A percentile compares a stretch with the other conserved stretches of the same genome.
These are phyloP conservation scores for Blastobotrys mokoenaii DNA, from an alignment of 805 yeast species.

Conservation along the genomic window DNA sequence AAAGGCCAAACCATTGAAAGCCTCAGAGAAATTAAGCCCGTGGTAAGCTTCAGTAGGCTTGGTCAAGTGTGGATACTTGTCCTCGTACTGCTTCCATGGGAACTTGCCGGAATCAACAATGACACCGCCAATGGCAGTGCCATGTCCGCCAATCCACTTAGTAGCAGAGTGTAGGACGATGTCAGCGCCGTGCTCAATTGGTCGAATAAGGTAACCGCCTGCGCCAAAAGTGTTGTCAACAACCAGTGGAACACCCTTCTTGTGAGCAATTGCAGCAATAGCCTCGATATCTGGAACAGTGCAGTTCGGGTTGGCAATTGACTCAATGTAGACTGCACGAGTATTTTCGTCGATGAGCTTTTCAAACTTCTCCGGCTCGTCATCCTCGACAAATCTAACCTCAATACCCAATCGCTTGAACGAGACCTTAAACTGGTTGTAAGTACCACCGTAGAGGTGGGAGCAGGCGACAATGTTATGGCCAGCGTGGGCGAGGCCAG, in stretches of 20 bases:
- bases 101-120: slow-evolving; percentile 86
- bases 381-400: slow-evolving; percentile 78
- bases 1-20: slow-evolving; percentile 72
- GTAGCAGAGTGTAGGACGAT: slow-evolving; percentile 92
- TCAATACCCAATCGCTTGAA: slow-evolving; percentile 85
- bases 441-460: slow-evolving; percentile 90
- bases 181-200: slow-evolving; percentile 85
- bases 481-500: slow-evolving; percentile 78
- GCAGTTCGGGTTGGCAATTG: slow-evolving; percentile 89
- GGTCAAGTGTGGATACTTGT: slow-evolving; percentile 85
- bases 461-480: slow-evolving; percentile 86
- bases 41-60: slow-evolving; percentile 92
- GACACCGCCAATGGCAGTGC: slow-evolving; percentile 89
- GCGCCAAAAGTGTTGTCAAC: slow-evolving; percentile 97
- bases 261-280: slow-evolving; percentile 69
- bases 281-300: slow-evolving; percentile 86
- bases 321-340: slow-evolving; percentile 81
- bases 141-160: slow-evolving; percentile 97
- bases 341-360: slow-evolving; percentile 73
- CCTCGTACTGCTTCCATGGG: slow-evolving; percentile 80
- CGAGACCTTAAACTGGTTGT: slow-evolving; percentile 88
- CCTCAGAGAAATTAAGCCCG: slow-evolving; percentile 74
- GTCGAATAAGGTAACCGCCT: slow-evolving; percentile 81
- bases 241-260: slow-evolving; percentile 79
- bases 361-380: slow-evolving; percentile 61